These are phyloP conservation scores for Diplosphaera chodatii DNA, from an alignment of 139 green algal species.

Conservation along the genomic window DNA sequence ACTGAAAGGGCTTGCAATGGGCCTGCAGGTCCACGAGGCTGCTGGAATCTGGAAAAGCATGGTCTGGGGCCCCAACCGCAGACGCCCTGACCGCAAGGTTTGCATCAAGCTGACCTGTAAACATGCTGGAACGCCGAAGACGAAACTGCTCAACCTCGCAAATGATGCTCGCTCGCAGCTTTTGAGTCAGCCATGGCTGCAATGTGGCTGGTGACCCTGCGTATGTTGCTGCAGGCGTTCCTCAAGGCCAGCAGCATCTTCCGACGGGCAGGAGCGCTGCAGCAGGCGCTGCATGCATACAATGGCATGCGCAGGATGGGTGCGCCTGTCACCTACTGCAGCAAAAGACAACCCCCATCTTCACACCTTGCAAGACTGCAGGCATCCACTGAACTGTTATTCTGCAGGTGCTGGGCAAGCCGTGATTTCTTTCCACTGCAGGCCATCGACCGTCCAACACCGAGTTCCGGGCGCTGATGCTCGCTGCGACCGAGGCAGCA, in stretches of 20 bases:
- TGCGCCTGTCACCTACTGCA: background rate
- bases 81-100: slow-evolving; percentile 1
- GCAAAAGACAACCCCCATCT: too few species aligned
- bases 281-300: slow-evolving; percentile 33
- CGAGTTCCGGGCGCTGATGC: slow-evolving; percentile 40
- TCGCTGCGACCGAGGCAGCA: slow-evolving; percentile 24
- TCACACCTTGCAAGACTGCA: too few species aligned
- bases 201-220: too few species aligned
- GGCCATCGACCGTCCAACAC: slow-evolving; percentile 15
- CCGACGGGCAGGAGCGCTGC: slow-evolving; percentile 14
- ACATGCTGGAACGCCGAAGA: too few species aligned
- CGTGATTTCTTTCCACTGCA: background rate
- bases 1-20: too few species aligned
- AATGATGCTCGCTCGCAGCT: too few species aligned
- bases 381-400: too few species aligned
- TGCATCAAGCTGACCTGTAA: too few species aligned
- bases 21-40: slow-evolving; percentile 30
- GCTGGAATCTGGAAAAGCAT: slow-evolving; percentile 40
- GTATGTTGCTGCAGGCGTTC: slow-evolving; percentile 6
- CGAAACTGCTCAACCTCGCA: too few species aligned
- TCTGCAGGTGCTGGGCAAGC: too few species aligned
- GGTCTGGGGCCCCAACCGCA: slow-evolving; percentile 19
- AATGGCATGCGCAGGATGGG: slow-evolving; percentile 24
- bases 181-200: too few species aligned
- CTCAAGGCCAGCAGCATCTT: slow-evolving; percentile 18